Percentiles rank a stretch among this genome's conserved stretches.
Conservation (phyloP, 768 basidiomycete genomes). For the Tylopilus balloui region DNA sequence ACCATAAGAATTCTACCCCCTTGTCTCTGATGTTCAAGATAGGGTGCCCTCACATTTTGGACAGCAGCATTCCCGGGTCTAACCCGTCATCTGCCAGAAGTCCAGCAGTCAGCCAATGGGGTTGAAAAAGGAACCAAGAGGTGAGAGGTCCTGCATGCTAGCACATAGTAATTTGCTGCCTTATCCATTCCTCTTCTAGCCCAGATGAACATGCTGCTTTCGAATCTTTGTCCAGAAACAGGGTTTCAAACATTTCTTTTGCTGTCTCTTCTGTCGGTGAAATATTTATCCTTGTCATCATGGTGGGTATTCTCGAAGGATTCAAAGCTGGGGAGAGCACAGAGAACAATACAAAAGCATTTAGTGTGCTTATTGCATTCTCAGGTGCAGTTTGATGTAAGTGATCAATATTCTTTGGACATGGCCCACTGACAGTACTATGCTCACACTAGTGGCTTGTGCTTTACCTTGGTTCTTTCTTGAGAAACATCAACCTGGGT, state of each 20-base stretch:
- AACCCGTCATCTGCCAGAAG: slow-evolving; percentile 63
- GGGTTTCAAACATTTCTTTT: slow-evolving; percentile 73
- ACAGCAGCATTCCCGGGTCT: slow-evolving; percentile 79
- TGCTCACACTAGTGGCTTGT: slow-evolving; percentile 45
- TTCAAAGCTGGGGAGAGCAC: slow-evolving; percentile 56
- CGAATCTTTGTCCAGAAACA: slow-evolving; percentile 65
- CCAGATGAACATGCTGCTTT: slow-evolving; percentile 47
- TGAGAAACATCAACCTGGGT: slow-evolving; percentile 63
- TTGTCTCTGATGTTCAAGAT: not conserved
- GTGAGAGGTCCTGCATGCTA: slow-evolving; percentile 28
- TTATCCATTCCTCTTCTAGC: slow-evolving; percentile 23
- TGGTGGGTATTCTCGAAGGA: slow-evolving; percentile 71
- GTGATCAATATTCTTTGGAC: slow-evolving; percentile 19
- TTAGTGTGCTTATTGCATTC: slow-evolving; percentile 76
- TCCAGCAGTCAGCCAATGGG: slow-evolving; percentile 47
- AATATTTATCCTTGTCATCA: slow-evolving; percentile 62
- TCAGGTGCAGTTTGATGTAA: slow-evolving; percentile 71
- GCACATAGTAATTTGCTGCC: not conserved
- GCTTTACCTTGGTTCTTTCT: slow-evolving; percentile 71
- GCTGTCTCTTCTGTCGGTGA: slow-evolving; percentile 67
- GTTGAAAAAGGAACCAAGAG: slow-evolving; percentile 42
- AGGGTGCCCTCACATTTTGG: slow-evolving; percentile 77
- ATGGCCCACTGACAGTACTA: not conserved
- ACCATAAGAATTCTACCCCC: not conserved
- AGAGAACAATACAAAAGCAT: slow-evolving; percentile 70